Base-by-base conservation (phyloP, 2,329 filamentous ascomycete species). In the Cryphonectria japonica region DNA sequence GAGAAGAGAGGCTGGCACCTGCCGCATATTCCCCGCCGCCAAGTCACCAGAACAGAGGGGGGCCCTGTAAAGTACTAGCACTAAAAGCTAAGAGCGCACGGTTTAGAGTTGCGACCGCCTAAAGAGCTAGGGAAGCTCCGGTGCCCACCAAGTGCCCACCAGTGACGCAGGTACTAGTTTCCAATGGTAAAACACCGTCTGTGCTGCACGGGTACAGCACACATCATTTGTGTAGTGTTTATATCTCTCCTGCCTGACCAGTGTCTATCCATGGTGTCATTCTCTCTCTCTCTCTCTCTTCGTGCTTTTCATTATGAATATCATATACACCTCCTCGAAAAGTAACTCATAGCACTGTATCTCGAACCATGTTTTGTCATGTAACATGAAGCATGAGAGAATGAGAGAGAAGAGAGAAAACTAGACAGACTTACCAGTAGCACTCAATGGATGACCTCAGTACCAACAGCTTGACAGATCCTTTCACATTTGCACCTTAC, bases 111-210 rank as follows among this genome's bases (percentile, higher is more conserved):
- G 14, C 26, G 8, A 59, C 52, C n/a, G 29, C 29, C 54, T 59
- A 19, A 29, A 59, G 29, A 59, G 54, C 54, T 59, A 59, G 54
- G 54, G 11, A 32, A 19, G 54, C 29, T 59, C 54, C 54, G 29
- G 54, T 19, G 14, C 46, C 52, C 52, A 16, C 13, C n/a, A 11
- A 11, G 52, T 57, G 50, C 52, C 54, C 54, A 59, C 54, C 54
- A 59, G 34, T 32, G 54, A 59, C 54, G 54, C 54, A 59, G 52
- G 52, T 57, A 57, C 52, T n/a, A 14, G 52, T 26, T 57, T 57
- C 11, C 52, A n/a, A 57, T 57, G 29, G 54, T 59, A 19, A 29
- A 29, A 19, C 29, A 19, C 13, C 4, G 4, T 14, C 26, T 57
- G 16, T 32, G 26, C 26, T 26, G 26, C 52, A 1, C 52, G 52